Evolutionary conservation across 1,284 basidiomycete genomes (phyloP).

Genomic region (Vanrija sp.): DNA sequence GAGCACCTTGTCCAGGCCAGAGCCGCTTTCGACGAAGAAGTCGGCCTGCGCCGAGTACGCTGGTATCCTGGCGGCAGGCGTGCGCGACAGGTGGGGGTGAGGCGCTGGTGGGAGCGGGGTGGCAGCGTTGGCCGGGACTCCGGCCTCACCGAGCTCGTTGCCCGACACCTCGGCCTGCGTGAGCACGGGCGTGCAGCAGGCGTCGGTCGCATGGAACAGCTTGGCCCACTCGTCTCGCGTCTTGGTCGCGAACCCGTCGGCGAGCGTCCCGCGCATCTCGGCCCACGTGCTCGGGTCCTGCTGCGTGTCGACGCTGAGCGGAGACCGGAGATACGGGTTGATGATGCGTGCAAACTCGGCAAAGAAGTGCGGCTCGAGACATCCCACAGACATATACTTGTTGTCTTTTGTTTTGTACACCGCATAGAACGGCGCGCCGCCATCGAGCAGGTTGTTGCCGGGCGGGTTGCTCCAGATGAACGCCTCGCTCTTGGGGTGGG

Average conservation of each 20-base stretch:
- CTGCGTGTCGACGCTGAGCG: background rate
- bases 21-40: constrained; percentile 5
- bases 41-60: background rate
- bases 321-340: background rate
- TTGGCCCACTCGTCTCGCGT: constrained; percentile 11
- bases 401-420: constrained; percentile 11
- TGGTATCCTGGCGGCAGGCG: background rate
- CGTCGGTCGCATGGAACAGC: constrained; percentile 14
- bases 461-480: background rate
- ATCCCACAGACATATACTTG: constrained; percentile 11
- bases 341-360: constrained; percentile 8
- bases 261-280: constrained; percentile 2
- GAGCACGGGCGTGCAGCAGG: constrained; percentile 13
- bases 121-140: background rate
- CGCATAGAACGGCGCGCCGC: constrained; percentile 15
- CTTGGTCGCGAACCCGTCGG: constrained; percentile 7
- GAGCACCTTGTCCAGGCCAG: background rate
- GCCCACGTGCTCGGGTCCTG: constrained; percentile 5
- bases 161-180: constrained; percentile 1
- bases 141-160: constrained; percentile 1
- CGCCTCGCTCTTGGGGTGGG: background rate
- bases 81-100: constrained; percentile 6
- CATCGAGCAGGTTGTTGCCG: constrained; percentile 17
- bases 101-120: background rate
- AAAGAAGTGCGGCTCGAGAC: constrained; percentile 21